These are phyloP conservation scores for Scedosporium minutisporum DNA, from an alignment of 2,329 filamentous ascomycete genomes.

Conservation along the genomic window DNA sequence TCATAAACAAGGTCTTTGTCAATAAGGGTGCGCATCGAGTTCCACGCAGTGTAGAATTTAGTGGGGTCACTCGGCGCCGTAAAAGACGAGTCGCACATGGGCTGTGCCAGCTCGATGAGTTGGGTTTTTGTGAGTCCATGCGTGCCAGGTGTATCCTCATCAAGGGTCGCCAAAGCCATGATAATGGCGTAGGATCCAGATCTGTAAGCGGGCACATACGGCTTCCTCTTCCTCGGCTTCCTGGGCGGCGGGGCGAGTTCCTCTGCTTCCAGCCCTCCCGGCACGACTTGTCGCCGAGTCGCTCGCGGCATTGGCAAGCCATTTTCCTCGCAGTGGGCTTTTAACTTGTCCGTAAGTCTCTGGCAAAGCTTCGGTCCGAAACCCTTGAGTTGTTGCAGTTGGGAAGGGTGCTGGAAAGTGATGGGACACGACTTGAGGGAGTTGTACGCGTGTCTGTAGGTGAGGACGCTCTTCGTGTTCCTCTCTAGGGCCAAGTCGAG, in stretches of 20 bases:
- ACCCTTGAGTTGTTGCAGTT: conserved; percentile 63
- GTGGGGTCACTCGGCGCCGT: conserved; percentile 55
- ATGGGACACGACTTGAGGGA: conserved; percentile 68
- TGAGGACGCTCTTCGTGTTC: conserved; percentile 60
- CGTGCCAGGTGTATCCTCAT: conserved; percentile 35
- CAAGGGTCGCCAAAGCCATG: conserved; percentile 51
- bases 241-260: conserved; percentile 33
- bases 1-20: conserved; percentile 67
- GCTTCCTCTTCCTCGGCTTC: conserved; percentile 48
- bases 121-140: conserved; percentile 57
- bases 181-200: conserved; percentile 68
- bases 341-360: conserved; percentile 52
- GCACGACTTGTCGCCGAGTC: conserved; percentile 33
- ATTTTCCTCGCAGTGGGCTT: conserved; percentile 55
- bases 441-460: conserved; percentile 67
- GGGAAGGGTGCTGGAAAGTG: conserved; percentile 59
- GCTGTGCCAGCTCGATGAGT: conserved; percentile 60
- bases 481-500: conserved; percentile 58
- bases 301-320: conserved; percentile 58
- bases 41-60: conserved; percentile 73
- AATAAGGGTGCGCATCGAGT: conserved; percentile 66
- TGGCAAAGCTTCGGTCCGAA: conserved; percentile 64
- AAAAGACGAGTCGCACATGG: conserved; percentile 64
- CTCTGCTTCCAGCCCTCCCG: conserved; percentile 16
- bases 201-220: conserved; percentile 63